phyloP scores from a whole-genome alignment of 441 rosid species.

The Corymbia citriodora region DNA sequence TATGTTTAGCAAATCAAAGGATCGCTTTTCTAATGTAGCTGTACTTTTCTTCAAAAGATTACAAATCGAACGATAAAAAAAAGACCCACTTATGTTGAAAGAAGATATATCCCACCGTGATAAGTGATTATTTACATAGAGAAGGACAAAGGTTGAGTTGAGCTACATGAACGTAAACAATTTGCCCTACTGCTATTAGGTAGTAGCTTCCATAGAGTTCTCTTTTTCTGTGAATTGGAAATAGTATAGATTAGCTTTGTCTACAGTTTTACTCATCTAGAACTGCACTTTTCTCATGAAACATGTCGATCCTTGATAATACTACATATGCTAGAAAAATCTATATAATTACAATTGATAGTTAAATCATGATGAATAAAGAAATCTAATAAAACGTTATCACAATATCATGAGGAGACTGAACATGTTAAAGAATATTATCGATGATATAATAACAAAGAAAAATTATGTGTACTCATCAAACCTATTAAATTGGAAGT shows the following conservation, averaged over 20 bases:
- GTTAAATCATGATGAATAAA: background rate
- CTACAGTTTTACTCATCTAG: background rate
- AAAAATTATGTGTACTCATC: background rate
- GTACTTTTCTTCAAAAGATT: background rate
- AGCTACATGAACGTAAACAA: background rate
- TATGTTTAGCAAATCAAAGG: background rate
- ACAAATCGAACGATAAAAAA: background rate
- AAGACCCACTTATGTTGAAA: too few species aligned
- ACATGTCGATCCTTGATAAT: background rate
- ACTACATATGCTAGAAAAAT: background rate
- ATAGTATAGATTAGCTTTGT: background rate
- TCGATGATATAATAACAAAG: background rate
- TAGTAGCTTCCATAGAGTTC: background rate
- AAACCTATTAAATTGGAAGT: background rate
- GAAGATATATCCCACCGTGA: background rate
- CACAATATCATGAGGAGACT: background rate
- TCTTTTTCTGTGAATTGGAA: background rate
- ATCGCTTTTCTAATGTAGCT: background rate
- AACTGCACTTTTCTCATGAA: background rate
- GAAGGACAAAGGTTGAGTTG: background rate
- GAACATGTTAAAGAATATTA: background rate
- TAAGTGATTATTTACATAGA: background rate
- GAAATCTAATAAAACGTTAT: accelerated
- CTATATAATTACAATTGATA: too few species aligned
- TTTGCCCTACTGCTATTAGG: background rate